These are phyloP conservation scores for Chondrostereum purpureum DNA, from an alignment of 1,284 basidiomycete genomes.

Conservation along the genomic window DNA sequence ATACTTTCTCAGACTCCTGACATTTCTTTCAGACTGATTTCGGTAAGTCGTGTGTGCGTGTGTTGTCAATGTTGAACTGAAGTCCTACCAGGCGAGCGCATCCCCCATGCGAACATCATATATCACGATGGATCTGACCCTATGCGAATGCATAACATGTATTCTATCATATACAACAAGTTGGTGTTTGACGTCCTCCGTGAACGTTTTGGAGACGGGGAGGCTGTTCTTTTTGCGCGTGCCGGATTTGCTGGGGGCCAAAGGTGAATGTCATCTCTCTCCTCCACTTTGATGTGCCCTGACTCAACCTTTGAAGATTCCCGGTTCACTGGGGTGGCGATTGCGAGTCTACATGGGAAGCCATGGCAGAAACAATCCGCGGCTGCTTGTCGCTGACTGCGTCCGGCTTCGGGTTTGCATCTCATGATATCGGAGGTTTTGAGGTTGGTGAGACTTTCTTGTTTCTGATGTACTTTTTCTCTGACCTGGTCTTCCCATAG, in stretches of 20 bases:
- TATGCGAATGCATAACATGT: constrained; percentile 59
- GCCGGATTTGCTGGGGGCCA: constrained; percentile 64
- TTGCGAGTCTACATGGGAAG: constrained; percentile 72
- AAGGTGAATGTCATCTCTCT: constrained; percentile 33
- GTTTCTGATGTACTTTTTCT: neutral
- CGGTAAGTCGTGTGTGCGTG: constrained; percentile 33
- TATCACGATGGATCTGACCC: constrained; percentile 70
- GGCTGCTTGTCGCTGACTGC: constrained; percentile 60
- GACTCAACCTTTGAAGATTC: constrained; percentile 17
- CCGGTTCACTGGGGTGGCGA: constrained; percentile 70
- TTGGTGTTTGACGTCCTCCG: constrained; percentile 60
- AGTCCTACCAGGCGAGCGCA: constrained; percentile 29
- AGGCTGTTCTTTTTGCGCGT: constrained; percentile 67
- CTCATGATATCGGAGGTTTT: constrained; percentile 74
- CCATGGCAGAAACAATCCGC: constrained; percentile 70
- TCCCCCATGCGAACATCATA: constrained; percentile 55
- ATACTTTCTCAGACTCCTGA: constrained; percentile 9
- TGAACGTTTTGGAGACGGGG: constrained; percentile 52
- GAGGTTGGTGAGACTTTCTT: constrained; percentile 32
- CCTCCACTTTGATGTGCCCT: neutral
- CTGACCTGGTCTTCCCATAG: constrained; percentile 18
- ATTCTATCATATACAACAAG: constrained; percentile 64
- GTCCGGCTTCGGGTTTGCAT: constrained; percentile 67
- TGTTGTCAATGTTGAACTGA: neutral
- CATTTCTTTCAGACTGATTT: constrained; percentile 52